phyloP scores from a whole-genome alignment of 139 green algal genomes.

The Chlamydomonas schloesseri region DNA sequence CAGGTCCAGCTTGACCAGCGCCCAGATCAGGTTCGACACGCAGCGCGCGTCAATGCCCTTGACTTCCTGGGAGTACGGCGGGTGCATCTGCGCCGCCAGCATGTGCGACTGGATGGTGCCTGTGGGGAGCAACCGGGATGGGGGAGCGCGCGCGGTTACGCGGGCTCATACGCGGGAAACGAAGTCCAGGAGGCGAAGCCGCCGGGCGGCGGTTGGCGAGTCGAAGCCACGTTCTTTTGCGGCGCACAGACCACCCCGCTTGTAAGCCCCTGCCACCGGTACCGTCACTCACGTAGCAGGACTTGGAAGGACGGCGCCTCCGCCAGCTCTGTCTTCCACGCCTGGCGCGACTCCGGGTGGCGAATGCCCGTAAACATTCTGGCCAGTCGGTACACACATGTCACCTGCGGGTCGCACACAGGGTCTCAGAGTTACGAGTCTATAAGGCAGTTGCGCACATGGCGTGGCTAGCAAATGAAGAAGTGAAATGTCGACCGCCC shows the following conservation, averaged over 20 bases:
- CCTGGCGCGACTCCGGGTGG: conserved; percentile 25
- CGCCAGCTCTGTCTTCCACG: conserved; percentile 55
- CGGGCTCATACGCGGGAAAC: background rate
- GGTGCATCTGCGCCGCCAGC: conserved; percentile 58
- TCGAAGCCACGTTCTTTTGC: too few relatives aligned
- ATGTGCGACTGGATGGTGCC: conserved; percentile 63
- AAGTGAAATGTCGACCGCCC: too few relatives aligned
- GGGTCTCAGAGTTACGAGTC: too few relatives aligned
- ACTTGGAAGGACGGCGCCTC: conserved; percentile 54
- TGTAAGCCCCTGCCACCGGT: too few relatives aligned
- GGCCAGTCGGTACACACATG: conserved; percentile 67
- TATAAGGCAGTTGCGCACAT: too few relatives aligned
- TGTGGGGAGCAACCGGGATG: conserved; percentile 1
- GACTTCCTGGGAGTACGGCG: conserved; percentile 51
- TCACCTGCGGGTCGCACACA: conserved; percentile 35
- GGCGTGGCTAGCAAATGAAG: too few relatives aligned
- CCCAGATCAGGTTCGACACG: conserved; percentile 67
- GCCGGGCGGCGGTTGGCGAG: too few relatives aligned
- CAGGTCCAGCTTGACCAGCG: conserved; percentile 70
- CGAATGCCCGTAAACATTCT: conserved; percentile 58
- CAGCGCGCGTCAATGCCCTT: conserved; percentile 69
- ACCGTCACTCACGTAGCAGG: conserved; percentile 61
- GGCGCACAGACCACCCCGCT: too few relatives aligned
- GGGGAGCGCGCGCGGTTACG: too few relatives aligned
- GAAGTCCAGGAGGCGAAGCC: background rate